Conservation (phyloP, 306 rosid species). For the Carpinus fangiana region DNA sequence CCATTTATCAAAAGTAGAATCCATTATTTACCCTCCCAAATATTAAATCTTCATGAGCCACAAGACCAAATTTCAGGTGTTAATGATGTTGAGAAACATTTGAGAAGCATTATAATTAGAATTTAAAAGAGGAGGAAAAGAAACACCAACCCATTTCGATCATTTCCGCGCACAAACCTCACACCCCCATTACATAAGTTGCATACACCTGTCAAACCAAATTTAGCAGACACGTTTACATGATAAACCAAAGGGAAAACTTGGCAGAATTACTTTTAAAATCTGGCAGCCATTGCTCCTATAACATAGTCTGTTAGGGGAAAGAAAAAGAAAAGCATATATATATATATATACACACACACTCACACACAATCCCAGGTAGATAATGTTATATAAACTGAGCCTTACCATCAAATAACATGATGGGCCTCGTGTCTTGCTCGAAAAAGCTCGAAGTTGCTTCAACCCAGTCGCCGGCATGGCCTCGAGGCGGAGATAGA, state of each 20-base stretch:
- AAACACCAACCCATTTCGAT: slow-evolving; percentile 54
- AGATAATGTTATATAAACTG: neutral
- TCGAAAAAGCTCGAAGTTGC: slow-evolving; percentile 77
- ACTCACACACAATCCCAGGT: neutral
- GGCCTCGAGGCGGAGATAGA: slow-evolving; percentile 44
- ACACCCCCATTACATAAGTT: slow-evolving; percentile 97
- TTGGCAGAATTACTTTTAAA: neutral
- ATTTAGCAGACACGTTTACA: slow-evolving; percentile 2
- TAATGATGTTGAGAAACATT: neutral
- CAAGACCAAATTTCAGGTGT: neutral
- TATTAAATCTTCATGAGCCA: neutral
- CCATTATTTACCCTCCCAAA: neutral
- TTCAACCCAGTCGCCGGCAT: slow-evolving; percentile 53
- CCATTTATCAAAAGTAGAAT: neutral
- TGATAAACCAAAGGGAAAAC: neutral
- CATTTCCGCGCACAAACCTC: slow-evolving; percentile 77
- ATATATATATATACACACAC: no score
- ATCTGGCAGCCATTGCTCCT: neutral
- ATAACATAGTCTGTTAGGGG: neutral
- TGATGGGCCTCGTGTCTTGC: slow-evolving; percentile 79
- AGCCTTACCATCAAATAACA: slow-evolving; percentile 78
- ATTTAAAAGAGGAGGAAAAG: slow-evolving; percentile 9
- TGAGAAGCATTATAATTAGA: neutral
- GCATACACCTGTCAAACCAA: slow-evolving; percentile 63
- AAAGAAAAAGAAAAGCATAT: neutral